Evolutionary conservation across 257 asterid genomes (phyloP).

Genomic region (Craterostigma plantagineum): DNA sequence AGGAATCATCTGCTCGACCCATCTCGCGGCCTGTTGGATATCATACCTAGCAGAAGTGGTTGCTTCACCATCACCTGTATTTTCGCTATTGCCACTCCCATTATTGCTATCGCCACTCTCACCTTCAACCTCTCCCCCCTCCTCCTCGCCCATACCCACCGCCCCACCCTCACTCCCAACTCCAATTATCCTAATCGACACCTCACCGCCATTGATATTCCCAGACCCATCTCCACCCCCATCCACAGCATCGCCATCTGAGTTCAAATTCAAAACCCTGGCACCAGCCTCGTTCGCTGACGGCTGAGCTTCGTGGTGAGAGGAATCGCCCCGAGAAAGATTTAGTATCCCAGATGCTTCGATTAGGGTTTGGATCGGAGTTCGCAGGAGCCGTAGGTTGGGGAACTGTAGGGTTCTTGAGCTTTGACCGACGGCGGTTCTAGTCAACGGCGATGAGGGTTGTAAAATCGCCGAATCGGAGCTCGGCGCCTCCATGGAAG

Average conservation of each 20-base stretch:
- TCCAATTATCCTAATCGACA: constrained; percentile 50
- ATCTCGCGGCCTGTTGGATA: constrained; percentile 55
- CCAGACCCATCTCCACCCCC: constrained; percentile 14
- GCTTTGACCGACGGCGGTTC: constrained; percentile 9
- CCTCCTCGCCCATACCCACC: too few relatives aligned
- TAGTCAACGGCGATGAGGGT: constrained; percentile 13
- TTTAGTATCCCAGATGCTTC: constrained; percentile 42
- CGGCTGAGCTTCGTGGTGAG: constrained; percentile 22
- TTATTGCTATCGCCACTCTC: constrained; percentile 9
- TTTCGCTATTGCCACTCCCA: constrained; percentile 5
- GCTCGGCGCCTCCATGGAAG: constrained; percentile 14
- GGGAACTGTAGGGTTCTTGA: constrained; percentile 20
- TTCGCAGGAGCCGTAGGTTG: constrained; percentile 28
- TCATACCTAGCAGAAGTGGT: constrained; percentile 50
- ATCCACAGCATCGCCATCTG: constrained; percentile 8
- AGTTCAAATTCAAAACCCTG: constrained; percentile 6
- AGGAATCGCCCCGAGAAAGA: constrained; percentile 20
- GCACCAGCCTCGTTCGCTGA: constrained; percentile 9
- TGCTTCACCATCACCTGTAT: constrained; percentile 15
- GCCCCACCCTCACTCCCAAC: constrained; percentile 16
- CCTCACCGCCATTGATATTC: constrained; percentile 31
- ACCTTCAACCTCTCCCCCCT: constrained; percentile 11
- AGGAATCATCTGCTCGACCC: constrained; percentile 73
- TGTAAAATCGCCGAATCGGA: constrained; percentile 11
- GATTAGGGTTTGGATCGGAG: constrained; percentile 37